Percentiles rank a stretch among this genome's conserved stretches.
Evolutionary conservation across 768 basidiomycete genomes (phyloP).

Genomic region (Termitomyces sp.): DNA sequence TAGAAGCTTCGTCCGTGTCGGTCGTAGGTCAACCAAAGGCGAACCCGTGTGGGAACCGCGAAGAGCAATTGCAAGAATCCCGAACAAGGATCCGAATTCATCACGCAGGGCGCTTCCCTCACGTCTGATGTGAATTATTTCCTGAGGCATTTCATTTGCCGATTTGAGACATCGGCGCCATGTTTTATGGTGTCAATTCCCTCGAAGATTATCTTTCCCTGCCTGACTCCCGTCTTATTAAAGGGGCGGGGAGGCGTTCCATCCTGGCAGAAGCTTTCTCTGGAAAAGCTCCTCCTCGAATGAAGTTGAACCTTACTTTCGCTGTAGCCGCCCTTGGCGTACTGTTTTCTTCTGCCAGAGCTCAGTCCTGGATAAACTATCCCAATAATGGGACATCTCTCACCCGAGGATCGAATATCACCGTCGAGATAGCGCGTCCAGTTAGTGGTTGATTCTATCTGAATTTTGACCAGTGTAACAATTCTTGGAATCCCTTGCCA

Average conservation of each 20-base stretch:
- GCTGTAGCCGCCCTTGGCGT: conserved; percentile 4
- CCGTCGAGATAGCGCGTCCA: conserved; percentile 41
- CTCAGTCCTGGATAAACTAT: conserved; percentile 37
- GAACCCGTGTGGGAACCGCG: not conserved
- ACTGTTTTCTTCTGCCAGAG: conserved; percentile 29
- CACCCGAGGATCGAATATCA: conserved; percentile 29
- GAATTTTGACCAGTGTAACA: not conserved
- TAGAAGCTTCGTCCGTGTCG: not conserved
- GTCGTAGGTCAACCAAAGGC: not conserved
- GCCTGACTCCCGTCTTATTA: not conserved
- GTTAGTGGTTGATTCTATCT: conserved; percentile 24
- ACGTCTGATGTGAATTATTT: too few relatives aligned
- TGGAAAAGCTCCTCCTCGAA: not conserved
- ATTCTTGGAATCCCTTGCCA: not conserved
- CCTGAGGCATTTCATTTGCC: too few relatives aligned
- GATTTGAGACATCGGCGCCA: too few relatives aligned
- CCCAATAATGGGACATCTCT: conserved; percentile 31
- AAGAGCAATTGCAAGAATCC: too few relatives aligned
- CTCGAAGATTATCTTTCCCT: too few relatives aligned
- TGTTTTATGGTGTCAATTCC: too few relatives aligned
- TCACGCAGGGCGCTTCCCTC: too few relatives aligned
- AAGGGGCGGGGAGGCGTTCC: not conserved
- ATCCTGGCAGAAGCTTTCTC: not conserved
- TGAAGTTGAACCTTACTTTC: not conserved
- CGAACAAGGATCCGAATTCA: not conserved